These are phyloP conservation scores for Hirschfeldia incana DNA, from an alignment of 345 rosid genomes.

Conservation along the genomic window DNA sequence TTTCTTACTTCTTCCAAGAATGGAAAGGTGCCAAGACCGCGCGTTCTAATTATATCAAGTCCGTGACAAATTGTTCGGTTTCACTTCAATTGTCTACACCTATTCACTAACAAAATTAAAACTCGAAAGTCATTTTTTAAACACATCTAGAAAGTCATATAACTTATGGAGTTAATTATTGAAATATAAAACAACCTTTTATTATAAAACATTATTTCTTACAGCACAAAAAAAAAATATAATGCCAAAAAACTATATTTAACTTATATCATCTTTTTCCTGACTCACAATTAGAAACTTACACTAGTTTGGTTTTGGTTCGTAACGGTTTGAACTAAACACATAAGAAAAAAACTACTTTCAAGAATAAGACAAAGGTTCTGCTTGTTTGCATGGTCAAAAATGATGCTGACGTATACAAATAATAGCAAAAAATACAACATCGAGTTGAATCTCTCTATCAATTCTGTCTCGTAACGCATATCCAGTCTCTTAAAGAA, in stretches of 20 bases:
- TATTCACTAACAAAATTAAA: too few relatives aligned
- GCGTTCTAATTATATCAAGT: too few relatives aligned
- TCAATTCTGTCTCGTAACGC: constrained; percentile 40
- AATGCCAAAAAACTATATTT: too few relatives aligned
- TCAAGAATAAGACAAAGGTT: background rate
- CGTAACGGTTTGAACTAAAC: background rate
- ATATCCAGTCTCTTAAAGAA: constrained; percentile 55
- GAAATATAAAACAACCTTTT: background rate
- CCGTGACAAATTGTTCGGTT: too few relatives aligned
- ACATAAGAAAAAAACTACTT: background rate
- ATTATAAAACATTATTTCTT: too few relatives aligned
- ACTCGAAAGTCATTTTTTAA: too few relatives aligned
- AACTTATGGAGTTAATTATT: background rate
- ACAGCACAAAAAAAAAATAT: background rate
- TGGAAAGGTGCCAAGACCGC: too few relatives aligned
- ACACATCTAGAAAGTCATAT: background rate
- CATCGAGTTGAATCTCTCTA: background rate
- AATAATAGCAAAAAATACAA: background rate
- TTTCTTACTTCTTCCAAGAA: too few relatives aligned
- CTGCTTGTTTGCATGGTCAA: background rate
- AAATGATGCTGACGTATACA: background rate
- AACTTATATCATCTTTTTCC: too few relatives aligned
- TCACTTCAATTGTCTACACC: too few relatives aligned
- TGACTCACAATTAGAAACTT: background rate
- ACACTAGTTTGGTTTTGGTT: background rate